Evolutionary conservation across 106 monocot species (phyloP), one percentile per base, ranked within the genome.

Genomic region (Dendrobium huoshanense): DNA sequence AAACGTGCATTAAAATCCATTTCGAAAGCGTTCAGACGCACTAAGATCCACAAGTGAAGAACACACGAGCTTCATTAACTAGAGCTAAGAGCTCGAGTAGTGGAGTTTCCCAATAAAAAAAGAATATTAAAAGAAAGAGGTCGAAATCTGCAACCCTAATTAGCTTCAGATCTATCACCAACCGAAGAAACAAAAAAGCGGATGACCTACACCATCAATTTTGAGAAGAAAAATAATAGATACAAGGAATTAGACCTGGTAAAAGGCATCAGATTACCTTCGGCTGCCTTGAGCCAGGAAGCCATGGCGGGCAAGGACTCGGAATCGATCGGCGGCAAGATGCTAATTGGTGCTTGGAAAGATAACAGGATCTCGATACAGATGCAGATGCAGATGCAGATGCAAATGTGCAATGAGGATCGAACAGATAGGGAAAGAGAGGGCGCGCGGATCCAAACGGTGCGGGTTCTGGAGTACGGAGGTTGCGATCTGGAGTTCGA

Each of bases 221-320:
- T 31, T 70, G 37, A 13, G 24, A 67, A 29, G 67, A 67, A 67
- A 67, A 67, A 17, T 37, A 58, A 58, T 13, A 58, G 16, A 58
- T 58, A 20, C 58, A 58, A 58, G 58, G 15, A 20, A 18, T 58
- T 58, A 20, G 58, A 20, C 15, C 20, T 11, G 67, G 18, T 5
- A 67, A 67, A 67, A 15, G 24, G 25, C 25, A 67, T 29, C 29
- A 67, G n/a, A 29, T 67, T 70, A 70, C 70, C 70, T 70, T 70
- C 70, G 33, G 70, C 70, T 10, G 16, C 70, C 70, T 70, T 70
- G 70, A 70, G 33, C 70, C 70, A 70, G 70, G 70, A 70, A 70
- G 70, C 70, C 70, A 70, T 70, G 31, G 70, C 27, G 4, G 64
- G n/a, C 2, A 6, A 65, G 2, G 70, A 37, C 27, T 4, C 17